These are phyloP conservation scores for Thalassiosira exigua DNA, from an alignment of 352 stramenopile species.

Conservation along the genomic window DNA sequence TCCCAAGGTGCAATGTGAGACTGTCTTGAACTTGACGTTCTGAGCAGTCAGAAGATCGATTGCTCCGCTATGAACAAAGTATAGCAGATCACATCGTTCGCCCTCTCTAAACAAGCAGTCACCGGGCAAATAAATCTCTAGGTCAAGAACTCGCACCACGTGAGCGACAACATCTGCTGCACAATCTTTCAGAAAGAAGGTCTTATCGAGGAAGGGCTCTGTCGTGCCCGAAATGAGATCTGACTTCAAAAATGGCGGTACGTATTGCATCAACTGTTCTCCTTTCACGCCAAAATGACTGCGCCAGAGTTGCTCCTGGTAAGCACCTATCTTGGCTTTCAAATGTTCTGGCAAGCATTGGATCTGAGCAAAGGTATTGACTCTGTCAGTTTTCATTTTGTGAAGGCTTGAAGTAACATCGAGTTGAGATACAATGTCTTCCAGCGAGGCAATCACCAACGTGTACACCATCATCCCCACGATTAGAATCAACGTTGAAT, in stretches of 20 bases:
- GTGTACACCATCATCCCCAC: slow-evolving; percentile 72
- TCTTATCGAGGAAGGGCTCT: slow-evolving; percentile 40
- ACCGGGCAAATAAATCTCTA: slow-evolving; percentile 66
- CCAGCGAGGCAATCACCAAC: slow-evolving; percentile 68
- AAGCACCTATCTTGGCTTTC: slow-evolving; percentile 54
- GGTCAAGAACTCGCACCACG: slow-evolving; percentile 46
- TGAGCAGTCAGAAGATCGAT: slow-evolving; percentile 62
- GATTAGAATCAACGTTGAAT: slow-evolving; percentile 67
- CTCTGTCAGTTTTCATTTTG: slow-evolving; percentile 66
- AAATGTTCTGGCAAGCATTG: slow-evolving; percentile 56
- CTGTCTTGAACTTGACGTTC: slow-evolving; percentile 69
- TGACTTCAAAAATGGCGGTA: slow-evolving; percentile 54
- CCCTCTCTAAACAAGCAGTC: slow-evolving; percentile 63
- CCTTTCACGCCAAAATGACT: slow-evolving; percentile 65
- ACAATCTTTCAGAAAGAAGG: slow-evolving; percentile 69
- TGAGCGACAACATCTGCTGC: slow-evolving; percentile 44
- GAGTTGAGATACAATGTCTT: slow-evolving; percentile 76
- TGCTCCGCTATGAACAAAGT: slow-evolving; percentile 55
- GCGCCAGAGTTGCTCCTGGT: slow-evolving; percentile 69
- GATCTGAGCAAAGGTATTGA: slow-evolving; percentile 55
- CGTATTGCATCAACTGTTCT: slow-evolving; percentile 57
- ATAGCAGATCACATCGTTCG: slow-evolving; percentile 58
- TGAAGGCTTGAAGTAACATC: slow-evolving; percentile 75
- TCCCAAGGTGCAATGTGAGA: slow-evolving; percentile 52
- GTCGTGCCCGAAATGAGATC: slow-evolving; percentile 61